Percentiles rank a stretch among this genome's conserved stretches.
Conservation (phyloP, 148 eudicot species). For the Cornus kousa region DNA sequence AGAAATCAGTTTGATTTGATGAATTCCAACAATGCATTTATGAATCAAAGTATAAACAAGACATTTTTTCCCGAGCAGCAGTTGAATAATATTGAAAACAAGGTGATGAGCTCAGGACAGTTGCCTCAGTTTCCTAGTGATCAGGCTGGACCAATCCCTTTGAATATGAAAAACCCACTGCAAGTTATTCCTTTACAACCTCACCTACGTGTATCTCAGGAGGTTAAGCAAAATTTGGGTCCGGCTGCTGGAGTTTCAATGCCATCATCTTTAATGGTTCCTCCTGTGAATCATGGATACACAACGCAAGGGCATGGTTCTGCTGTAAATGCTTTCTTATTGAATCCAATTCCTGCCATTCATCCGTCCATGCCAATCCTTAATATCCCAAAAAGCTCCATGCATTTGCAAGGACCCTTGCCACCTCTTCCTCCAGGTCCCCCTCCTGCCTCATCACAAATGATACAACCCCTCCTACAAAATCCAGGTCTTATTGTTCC, state of each 20-base stretch:
- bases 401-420: slow-evolving; percentile 37
- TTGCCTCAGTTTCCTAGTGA: slow-evolving; percentile 33
- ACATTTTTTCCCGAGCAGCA: slow-evolving; percentile 33
- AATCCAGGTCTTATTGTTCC: slow-evolving; percentile 39
- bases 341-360: slow-evolving; percentile 27
- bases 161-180: slow-evolving; percentile 36
- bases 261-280: slow-evolving; percentile 25
- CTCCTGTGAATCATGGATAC: slow-evolving; percentile 51
- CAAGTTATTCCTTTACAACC: slow-evolving; percentile 38
- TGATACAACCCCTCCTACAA: slow-evolving; percentile 34
- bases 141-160: slow-evolving; percentile 32
- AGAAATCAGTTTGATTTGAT: slow-evolving; percentile 37
- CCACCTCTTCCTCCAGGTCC: slow-evolving; percentile 48
- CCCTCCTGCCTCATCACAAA: slow-evolving; percentile 40
- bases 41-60: slow-evolving; percentile 34
- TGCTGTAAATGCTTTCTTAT: slow-evolving; percentile 23
- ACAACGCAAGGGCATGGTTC: slow-evolving; percentile 34
- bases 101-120: slow-evolving; percentile 20
- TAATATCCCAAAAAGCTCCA: slow-evolving; percentile 35
- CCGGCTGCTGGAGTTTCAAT: slow-evolving; percentile 29
- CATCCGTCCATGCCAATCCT: slow-evolving; percentile 46
- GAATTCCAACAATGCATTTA: slow-evolving; percentile 30
- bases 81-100: slow-evolving; percentile 30
- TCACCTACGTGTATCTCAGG: slow-evolving; percentile 37
- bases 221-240: slow-evolving; percentile 31